Evolutionary conservation across 768 basidiomycete species (phyloP), one percentile per base, ranked within the genome.

Genomic region (Russula griseocarnosa): DNA sequence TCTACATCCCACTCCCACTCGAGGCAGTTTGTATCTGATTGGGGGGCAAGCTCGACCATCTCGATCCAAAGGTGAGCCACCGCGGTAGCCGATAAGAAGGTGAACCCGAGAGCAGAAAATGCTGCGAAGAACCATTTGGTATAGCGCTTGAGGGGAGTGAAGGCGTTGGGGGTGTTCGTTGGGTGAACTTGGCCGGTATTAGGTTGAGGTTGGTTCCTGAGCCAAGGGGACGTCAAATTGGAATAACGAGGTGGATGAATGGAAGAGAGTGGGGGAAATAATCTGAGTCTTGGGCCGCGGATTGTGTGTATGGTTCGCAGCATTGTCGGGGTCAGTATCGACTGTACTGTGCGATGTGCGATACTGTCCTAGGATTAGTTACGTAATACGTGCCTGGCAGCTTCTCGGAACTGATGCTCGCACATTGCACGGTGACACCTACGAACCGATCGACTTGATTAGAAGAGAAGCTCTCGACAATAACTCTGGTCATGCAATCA

Each of bases 1-100:
- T 86, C 83, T 3, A 78, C 70, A 70, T 86, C 80, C 89, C 88
- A 90, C 70, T 86, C 83, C 84, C 85, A 91, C 63, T 76, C 78
- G 53, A 75, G 76, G 18, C 76, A 76, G 51, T 86, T 84, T 44
- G 78, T 73, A 67, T 90, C 85, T 47, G 67, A 67, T 55, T 86
- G 81, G 14, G 79, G 52, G 6, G 76, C 74, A 26, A 83, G 75
- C 63, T 78, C 81, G 42, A 82, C 74, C 36, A 80, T 77, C 73
- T 90, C 88, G 18, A 88, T 84, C 78, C 82, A 90, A 55, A 82
- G 66, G 68, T 90, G 88, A 8, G 79, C 73, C 18, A 76, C 80
- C 66, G 85, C 84, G 67, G 80, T 86, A n/a, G 75, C 78, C 0
- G 80, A 73, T 64, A 74, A 74, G 34, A 79, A 74, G n/a, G 80